Evolutionary conservation across 768 basidiomycete genomes (phyloP).

Genomic region (Scleroderma citrinum): DNA sequence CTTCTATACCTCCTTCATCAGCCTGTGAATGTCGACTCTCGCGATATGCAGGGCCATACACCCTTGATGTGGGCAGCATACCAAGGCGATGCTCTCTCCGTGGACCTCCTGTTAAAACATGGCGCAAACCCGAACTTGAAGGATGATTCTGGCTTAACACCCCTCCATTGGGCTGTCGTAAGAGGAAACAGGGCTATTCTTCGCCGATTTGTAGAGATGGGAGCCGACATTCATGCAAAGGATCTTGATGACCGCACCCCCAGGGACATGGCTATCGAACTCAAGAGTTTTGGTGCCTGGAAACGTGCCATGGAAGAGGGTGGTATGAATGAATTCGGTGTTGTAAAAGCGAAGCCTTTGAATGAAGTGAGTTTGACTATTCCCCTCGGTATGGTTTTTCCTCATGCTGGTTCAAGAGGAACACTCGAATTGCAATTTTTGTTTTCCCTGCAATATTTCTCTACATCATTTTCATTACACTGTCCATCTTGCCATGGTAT

Average conservation of each 20-base stretch:
- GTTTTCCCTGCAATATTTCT: conserved; percentile 72
- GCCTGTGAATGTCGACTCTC: conserved; percentile 85
- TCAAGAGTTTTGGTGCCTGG: conserved; percentile 89
- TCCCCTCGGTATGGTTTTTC: not conserved
- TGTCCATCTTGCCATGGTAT: conserved; percentile 86
- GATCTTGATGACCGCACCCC: conserved; percentile 85
- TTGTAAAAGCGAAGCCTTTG: conserved; percentile 58
- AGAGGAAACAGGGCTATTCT: conserved; percentile 90
- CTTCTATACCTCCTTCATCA: conserved; percentile 88
- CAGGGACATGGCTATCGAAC: conserved; percentile 89
- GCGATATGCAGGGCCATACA: conserved; percentile 90
- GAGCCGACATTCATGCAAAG: conserved; percentile 73
- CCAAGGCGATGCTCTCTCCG: conserved; percentile 94
- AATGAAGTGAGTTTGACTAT: conserved; percentile 52
- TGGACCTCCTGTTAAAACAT: conserved; percentile 83
- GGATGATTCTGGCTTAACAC: conserved; percentile 80
- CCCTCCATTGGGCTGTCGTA: conserved; percentile 97
- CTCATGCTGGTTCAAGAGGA: conserved; percentile 43
- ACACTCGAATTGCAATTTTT: conserved; percentile 78
- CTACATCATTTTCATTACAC: conserved; percentile 77
- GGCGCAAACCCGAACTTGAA: conserved; percentile 73
- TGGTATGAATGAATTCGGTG: conserved; percentile 72
- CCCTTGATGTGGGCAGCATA: conserved; percentile 99
- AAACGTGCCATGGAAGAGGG: conserved; percentile 85
- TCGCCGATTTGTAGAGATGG: conserved; percentile 76